Conservation (phyloP, 2,329 filamentous ascomycete genomes). For the Polytolypa hystricis region DNA sequence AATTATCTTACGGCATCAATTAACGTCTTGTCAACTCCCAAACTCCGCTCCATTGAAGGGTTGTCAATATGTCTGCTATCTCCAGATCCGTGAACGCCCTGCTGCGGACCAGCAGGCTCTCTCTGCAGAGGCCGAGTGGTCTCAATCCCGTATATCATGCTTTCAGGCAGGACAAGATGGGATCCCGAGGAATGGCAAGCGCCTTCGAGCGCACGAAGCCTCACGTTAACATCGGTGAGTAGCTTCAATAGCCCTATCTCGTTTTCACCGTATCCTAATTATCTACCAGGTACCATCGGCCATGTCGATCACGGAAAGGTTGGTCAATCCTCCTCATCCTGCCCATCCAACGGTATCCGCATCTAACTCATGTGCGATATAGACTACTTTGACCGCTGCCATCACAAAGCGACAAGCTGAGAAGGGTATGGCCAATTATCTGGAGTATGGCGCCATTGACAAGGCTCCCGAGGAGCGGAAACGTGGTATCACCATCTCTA, state of each 20-base stretch:
- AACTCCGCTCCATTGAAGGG: slow-evolving; percentile 18
- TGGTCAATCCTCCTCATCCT: slow-evolving; percentile 16
- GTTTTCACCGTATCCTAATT: slow-evolving; percentile 4
- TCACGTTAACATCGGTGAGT: slow-evolving; percentile 90
- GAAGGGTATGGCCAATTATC: slow-evolving; percentile 86
- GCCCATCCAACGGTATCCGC: slow-evolving; percentile 7
- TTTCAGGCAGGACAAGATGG: slow-evolving; percentile 34
- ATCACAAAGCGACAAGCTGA: slow-evolving; percentile 97
- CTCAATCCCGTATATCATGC: slow-evolving; percentile 63
- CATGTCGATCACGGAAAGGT: slow-evolving; percentile 99
- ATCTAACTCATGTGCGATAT: slow-evolving; percentile 15
- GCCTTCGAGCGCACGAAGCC: slow-evolving; percentile 84
- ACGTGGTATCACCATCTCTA: slow-evolving; percentile 99
- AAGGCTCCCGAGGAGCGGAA: slow-evolving; percentile 99
- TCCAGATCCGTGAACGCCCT: slow-evolving; percentile 69
- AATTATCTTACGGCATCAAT: slow-evolving; percentile 5
- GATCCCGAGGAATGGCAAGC: slow-evolving; percentile 46
- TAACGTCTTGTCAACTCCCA: slow-evolving; percentile 9
- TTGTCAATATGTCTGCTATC: slow-evolving; percentile 63
- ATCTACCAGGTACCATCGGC: slow-evolving; percentile 69
- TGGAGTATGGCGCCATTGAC: slow-evolving; percentile 96
- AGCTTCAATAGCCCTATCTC: not conserved
- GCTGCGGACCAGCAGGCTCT: slow-evolving; percentile 67
- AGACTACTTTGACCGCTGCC: slow-evolving; percentile 96
- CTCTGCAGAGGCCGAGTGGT: slow-evolving; percentile 56